Conservation (phyloP, 495 filamentous ascomycete species). For the Geoglossum glabrum region DNA sequence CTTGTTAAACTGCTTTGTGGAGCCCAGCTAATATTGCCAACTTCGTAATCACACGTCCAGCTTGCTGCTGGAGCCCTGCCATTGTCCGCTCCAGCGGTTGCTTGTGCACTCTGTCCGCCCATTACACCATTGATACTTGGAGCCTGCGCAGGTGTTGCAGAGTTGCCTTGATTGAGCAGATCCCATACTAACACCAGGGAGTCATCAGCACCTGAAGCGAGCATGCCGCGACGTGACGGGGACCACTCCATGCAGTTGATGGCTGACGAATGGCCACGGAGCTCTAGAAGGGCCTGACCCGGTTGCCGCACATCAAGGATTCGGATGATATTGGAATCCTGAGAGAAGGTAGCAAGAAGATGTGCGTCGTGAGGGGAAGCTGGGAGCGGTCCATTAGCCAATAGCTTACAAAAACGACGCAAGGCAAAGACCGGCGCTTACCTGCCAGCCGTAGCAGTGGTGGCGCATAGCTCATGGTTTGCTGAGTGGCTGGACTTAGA, state of each 20-base stretch:
- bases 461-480: conserved; percentile 60
- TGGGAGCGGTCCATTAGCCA: conserved; percentile 6
- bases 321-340: conserved; percentile 79
- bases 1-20: conserved; percentile 51
- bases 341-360: conserved; percentile 86
- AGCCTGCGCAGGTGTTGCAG: conserved; percentile 8
- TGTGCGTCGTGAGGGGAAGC: conserved; percentile 93
- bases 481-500: conserved; percentile 44
- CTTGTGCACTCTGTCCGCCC: conserved; percentile 14
- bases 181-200: conserved; percentile 87
- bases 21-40: conserved; percentile 87
- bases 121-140: conserved; percentile 21
- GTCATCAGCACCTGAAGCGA: conserved; percentile 88
- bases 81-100: conserved; percentile 30
- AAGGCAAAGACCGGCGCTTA: conserved; percentile 14
- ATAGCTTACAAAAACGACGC: not conserved
- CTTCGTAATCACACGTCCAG: conserved; percentile 94
- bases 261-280: conserved; percentile 72
- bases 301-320: conserved; percentile 95
- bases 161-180: conserved; percentile 43
- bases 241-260: conserved; percentile 95
- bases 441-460: conserved; percentile 68
- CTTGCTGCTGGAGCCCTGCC: conserved; percentile 51
- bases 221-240: conserved; percentile 60
- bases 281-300: conserved; percentile 80